Conservation (phyloP, 768 basidiomycete genomes). For the Rhizopogon vulgaris region DNA sequence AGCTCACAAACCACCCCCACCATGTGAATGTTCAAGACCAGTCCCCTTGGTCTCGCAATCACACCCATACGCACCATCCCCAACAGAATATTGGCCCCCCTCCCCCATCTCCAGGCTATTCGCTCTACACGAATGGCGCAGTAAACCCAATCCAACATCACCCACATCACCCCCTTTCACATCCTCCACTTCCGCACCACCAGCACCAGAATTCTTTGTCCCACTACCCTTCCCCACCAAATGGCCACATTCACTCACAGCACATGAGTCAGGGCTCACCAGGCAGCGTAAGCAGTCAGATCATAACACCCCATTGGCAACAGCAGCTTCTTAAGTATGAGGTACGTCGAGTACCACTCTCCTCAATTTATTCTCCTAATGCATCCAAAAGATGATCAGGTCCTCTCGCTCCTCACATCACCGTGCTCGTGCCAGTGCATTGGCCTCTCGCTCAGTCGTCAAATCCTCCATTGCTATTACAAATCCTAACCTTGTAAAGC, state of each 20-base stretch:
- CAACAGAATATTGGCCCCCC: slow-evolving; percentile 51
- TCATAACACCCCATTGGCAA: slow-evolving; percentile 85
- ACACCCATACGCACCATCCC: slow-evolving; percentile 40
- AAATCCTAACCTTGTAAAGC: slow-evolving; percentile 74
- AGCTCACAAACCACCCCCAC: slow-evolving; percentile 51
- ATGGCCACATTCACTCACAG: slow-evolving; percentile 53
- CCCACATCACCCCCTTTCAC: slow-evolving; percentile 40
- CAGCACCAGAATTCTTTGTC: slow-evolving; percentile 77
- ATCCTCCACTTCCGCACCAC: slow-evolving; percentile 57
- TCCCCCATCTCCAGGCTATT: slow-evolving; percentile 68
- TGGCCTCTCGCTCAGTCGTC: slow-evolving; percentile 81
- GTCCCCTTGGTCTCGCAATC: slow-evolving; percentile 55
- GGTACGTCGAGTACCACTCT: slow-evolving; percentile 41
- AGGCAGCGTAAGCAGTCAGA: slow-evolving; percentile 46
- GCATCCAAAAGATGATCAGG: slow-evolving; percentile 62
- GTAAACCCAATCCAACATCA: slow-evolving; percentile 59
- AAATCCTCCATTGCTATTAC: slow-evolving; percentile 90
- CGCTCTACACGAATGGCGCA: slow-evolving; percentile 67
- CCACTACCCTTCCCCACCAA: slow-evolving; percentile 77
- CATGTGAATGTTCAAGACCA: slow-evolving; percentile 48
- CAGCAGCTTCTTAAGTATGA: slow-evolving; percentile 90
- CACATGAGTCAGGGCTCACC: slow-evolving; percentile 58
- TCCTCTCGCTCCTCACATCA: slow-evolving; percentile 87
- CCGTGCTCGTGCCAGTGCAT: slow-evolving; percentile 90
- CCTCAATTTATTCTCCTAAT: slow-evolving; percentile 10